Percentiles rank a stretch among this genome's conserved stretches.
phyloP scores from a whole-genome alignment of 345 rosid species.

The Eucalyptus victrix region DNA sequence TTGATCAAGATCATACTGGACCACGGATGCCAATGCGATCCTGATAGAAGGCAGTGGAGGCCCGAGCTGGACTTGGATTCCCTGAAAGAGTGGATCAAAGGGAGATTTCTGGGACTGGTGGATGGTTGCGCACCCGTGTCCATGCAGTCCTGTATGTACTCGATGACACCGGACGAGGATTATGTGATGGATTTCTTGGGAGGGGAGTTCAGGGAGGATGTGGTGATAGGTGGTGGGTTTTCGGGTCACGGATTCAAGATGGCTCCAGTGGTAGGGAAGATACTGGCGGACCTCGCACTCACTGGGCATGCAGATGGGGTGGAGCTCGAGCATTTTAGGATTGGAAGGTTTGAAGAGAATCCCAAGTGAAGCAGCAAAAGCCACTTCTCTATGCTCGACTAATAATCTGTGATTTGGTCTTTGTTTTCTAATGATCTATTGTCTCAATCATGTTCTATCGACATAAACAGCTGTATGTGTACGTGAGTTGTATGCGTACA shows the following conservation, averaged over 20 bases:
- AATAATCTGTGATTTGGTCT: not conserved
- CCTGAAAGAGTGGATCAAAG: slow-evolving; percentile 55
- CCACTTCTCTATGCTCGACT: not conserved
- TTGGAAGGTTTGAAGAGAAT: slow-evolving; percentile 42
- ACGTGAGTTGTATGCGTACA: not conserved
- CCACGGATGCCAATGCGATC: slow-evolving; percentile 61
- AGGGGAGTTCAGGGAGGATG: slow-evolving; percentile 69
- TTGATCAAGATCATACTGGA: slow-evolving; percentile 55
- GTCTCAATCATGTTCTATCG: not conserved
- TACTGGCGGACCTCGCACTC: slow-evolving; percentile 52
- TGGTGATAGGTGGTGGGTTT: slow-evolving; percentile 66
- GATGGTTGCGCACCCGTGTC: slow-evolving; percentile 39
- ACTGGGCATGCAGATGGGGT: slow-evolving; percentile 38
- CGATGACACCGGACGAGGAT: slow-evolving; percentile 85
- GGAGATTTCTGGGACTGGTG: slow-evolving; percentile 47
- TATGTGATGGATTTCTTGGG: slow-evolving; percentile 70
- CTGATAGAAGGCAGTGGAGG: slow-evolving; percentile 87
- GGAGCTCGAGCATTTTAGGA: slow-evolving; percentile 41
- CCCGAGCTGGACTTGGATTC: slow-evolving; percentile 15
- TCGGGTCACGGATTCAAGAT: slow-evolving; percentile 96
- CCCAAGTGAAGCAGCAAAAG: slow-evolving; percentile 2
- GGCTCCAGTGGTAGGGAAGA: slow-evolving; percentile 65
- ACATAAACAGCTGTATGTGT: not conserved
- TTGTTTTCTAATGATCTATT: not conserved
- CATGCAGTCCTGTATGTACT: slow-evolving; percentile 68